Evolutionary conservation across 331 rosid species (phyloP), one percentile per base, ranked within the genome.

Genomic region (Ulmus americana): DNA sequence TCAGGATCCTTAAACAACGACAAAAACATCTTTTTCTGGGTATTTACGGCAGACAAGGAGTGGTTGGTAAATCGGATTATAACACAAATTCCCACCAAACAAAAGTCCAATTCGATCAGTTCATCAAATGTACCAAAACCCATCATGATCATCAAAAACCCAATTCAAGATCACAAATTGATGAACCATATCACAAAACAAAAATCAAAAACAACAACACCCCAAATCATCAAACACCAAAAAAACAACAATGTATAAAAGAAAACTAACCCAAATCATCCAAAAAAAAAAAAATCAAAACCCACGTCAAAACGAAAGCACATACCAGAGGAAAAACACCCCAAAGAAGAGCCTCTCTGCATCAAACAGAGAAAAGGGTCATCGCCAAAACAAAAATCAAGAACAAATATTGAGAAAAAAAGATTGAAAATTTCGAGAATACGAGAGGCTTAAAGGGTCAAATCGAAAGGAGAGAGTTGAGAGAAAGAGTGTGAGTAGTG

Each of bases 121-220:
- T 57, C 53, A 67, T 49, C 40, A 68, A 59, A 69, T 61, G 71
- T 40, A 39, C 15, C 13, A 68, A 61, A 71, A 40, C 63, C 80
- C 72, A 45, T 65, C 41, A 48, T 63, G 82, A 69, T 68, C 65
- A 28, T 59, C 65, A 45, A 63, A 44, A 72, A 47, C 18, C 70
- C 42, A 72, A 68, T 63, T 42, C 57, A 67, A 12, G 48, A 71
- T 61, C 63, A 71, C 46, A 67, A 48, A 39, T 28, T 15, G 10
- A 63, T 11, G 40, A 55, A 39, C 39, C n/a, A 13, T 15, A 49
- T 49, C 54, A n/a, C 16, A 5, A 7, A 49, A 13, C 1, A 4
- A 28, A 4, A 9, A 10, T 9, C 2, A 20, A 22, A 5, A 55
- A 22, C 0, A 9, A 56, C 15, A 35, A 10, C 5, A 11, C 10